phyloP scores from a whole-genome alignment of 2,329 filamentous ascomycete species.

The Exophiala aquamarina region DNA sequence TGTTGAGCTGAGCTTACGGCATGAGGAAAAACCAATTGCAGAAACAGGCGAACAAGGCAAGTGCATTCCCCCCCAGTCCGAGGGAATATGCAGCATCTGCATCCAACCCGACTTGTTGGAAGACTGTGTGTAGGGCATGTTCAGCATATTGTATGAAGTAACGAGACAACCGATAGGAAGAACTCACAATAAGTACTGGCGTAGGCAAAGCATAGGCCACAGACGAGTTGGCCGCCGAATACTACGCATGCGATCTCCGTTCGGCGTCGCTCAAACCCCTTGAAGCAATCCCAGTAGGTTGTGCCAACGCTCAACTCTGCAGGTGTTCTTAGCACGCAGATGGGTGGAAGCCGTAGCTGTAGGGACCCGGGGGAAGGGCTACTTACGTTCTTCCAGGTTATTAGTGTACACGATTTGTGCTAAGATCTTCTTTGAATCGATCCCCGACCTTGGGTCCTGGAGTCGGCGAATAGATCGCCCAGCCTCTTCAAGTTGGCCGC shows the following conservation, averaged over 20 bases:
- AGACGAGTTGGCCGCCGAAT: conserved; percentile 64
- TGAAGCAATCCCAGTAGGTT: conserved; percentile 80
- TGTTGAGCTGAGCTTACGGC: conserved; percentile 22
- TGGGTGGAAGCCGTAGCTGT: no score
- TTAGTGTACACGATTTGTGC: conserved; percentile 41
- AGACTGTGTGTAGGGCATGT: conserved; percentile 6
- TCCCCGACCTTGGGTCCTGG: conserved; percentile 32
- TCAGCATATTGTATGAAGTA: no score
- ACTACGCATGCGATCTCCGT: conserved; percentile 71
- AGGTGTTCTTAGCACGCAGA: no score
- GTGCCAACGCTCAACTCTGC: neutral
- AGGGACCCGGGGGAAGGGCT: conserved; percentile 25
- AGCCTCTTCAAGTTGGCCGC: conserved; percentile 45
- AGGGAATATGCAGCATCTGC: conserved; percentile 54
- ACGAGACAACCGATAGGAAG: conserved; percentile 26
- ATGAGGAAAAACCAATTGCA: conserved; percentile 36
- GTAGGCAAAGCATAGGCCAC: conserved; percentile 62
- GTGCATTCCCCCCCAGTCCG: conserved; percentile 58
- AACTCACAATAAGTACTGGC: conserved; percentile 59
- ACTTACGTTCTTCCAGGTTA: conserved; percentile 34
- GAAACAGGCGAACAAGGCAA: conserved; percentile 65
- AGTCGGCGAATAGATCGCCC: conserved; percentile 35
- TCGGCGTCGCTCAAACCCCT: conserved; percentile 71
- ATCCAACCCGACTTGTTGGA: conserved; percentile 54
- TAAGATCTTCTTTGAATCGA: conserved; percentile 32